A percentile compares a stretch with the other conserved stretches of the same genome.
phyloP scores from a whole-genome alignment of 306 rosid species.

The Vigna radiata region DNA sequence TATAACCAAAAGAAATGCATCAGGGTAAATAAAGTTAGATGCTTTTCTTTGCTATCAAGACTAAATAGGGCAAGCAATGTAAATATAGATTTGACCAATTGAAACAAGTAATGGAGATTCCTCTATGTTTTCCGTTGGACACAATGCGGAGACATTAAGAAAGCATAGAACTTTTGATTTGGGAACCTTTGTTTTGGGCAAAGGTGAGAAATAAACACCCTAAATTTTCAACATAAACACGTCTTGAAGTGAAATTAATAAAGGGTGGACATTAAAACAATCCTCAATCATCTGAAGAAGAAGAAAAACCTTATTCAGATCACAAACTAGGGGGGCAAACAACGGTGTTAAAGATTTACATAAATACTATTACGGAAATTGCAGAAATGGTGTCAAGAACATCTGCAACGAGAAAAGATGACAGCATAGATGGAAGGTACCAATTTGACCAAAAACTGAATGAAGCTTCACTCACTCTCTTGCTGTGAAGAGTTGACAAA shows the following conservation, averaged over 20 bases:
- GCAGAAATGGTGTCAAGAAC: not conserved
- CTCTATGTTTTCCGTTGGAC: slow-evolving; percentile 29
- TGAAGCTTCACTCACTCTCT: not conserved
- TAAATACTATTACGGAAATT: not conserved
- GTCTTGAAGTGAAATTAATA: slow-evolving; percentile 15
- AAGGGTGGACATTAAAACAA: not conserved
- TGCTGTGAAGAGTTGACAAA: not conserved
- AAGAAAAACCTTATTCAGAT: not conserved
- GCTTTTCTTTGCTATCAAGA: slow-evolving; percentile 75
- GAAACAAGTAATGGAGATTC: slow-evolving; percentile 58
- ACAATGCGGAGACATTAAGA: slow-evolving; percentile 18
- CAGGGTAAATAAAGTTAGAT: slow-evolving; percentile 46
- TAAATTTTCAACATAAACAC: not conserved
- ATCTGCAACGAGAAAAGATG: not conserved
- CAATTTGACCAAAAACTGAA: slow-evolving; percentile 5
- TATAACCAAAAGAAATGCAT: slow-evolving; percentile 8
- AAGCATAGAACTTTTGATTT: slow-evolving; percentile 42
- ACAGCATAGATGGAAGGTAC: not conserved
- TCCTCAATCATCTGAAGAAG: slow-evolving; percentile 18
- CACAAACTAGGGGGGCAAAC: not conserved
- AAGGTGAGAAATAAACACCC: not conserved
- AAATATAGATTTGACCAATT: slow-evolving; percentile 38
- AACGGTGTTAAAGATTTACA: not conserved
- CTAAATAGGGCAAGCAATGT: slow-evolving; percentile 34
- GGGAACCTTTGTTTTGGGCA: slow-evolving; percentile 22